Base-by-base conservation (phyloP, 768 basidiomycete genomes). In the Clitopilus passeckerianus region DNA sequence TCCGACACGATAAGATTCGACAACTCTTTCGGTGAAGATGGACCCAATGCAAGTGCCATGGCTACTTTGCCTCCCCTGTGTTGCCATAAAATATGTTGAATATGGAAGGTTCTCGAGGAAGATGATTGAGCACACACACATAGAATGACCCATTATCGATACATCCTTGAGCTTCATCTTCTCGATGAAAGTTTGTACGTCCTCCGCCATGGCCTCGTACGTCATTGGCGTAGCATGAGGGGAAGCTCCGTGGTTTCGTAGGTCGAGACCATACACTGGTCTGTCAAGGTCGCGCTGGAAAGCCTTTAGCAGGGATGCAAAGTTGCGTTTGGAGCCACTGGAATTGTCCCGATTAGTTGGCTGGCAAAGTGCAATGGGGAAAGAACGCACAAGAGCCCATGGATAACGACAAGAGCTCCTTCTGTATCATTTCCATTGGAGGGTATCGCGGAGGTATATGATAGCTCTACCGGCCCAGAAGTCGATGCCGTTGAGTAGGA, bases 241-340 rank as follows among this genome's bases (percentile, higher is more conserved):
- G 0, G 91, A 93, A 10, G 78, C 71, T 9, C 93, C 93, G 62
- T 94, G 93, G 66, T 95, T 95, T 10, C 93, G 80, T 18, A 95
- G 77, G 68, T 95, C 68, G 60, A 94, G 70, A 12, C 85, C 74
- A 66, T 91, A 93, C 12, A 94, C 80, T 2, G 88, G 86, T 57
- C 85, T 77, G 10, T 77, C 72, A 2, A 91, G 72, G 33, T 83
- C 81, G 44, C 77, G 72, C 30, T 79, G 74, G 63, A 95, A 88
- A 0, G 82, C 80, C 64, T 89, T 91, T 1, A 87, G 81, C 14
- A 94, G 77, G 0, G 90, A 89, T 5, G 83, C 72, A 86, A 91
- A 95, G 68, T 94, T 95, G 60, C 92, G 85, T 67, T 93, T 93
- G 41, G 87, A 90, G 0, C 91, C 92, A 60, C 90, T 93, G 33